These are phyloP conservation scores for Tausonia pullulans DNA, from an alignment of 1,284 basidiomycete species.

Conservation along the genomic window DNA sequence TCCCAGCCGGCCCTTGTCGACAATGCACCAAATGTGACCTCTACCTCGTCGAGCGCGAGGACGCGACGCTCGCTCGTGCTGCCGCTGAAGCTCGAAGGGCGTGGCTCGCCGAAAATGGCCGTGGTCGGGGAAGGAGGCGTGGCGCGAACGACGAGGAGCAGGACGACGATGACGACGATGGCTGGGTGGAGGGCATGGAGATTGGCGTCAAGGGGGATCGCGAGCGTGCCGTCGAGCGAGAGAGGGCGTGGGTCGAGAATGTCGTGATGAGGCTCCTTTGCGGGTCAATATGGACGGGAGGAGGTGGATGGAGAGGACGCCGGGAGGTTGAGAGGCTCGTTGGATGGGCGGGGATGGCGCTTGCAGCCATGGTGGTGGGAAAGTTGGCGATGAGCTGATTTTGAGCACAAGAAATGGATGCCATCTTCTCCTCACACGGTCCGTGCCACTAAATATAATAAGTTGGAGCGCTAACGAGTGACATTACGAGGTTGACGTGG, in stretches of 20 bases:
- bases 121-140: neutral
- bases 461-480: too few relatives aligned
- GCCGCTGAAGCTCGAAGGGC: neutral
- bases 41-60: conserved; percentile 6
- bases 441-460: too few relatives aligned
- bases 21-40: conserved; percentile 15
- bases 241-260: neutral
- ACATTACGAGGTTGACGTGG: too few relatives aligned
- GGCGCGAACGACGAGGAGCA: neutral
- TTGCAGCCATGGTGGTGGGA: neutral
- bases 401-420: too few relatives aligned
- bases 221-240: neutral
- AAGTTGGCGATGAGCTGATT: too few relatives aligned
- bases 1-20: conserved; percentile 9
- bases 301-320: neutral
- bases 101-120: neutral
- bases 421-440: too few relatives aligned
- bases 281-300: too few relatives aligned
- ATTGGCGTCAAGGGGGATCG: neutral
- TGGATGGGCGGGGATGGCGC: neutral
- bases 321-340: neutral
- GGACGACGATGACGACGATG: neutral
- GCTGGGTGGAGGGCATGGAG: neutral
- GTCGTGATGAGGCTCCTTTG: neutral
- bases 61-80: conserved; percentile 4